Evolutionary conservation across 495 filamentous ascomycete species (phyloP), one percentile per base, ranked within the genome.

Genomic region (Lichina pygmaea): DNA sequence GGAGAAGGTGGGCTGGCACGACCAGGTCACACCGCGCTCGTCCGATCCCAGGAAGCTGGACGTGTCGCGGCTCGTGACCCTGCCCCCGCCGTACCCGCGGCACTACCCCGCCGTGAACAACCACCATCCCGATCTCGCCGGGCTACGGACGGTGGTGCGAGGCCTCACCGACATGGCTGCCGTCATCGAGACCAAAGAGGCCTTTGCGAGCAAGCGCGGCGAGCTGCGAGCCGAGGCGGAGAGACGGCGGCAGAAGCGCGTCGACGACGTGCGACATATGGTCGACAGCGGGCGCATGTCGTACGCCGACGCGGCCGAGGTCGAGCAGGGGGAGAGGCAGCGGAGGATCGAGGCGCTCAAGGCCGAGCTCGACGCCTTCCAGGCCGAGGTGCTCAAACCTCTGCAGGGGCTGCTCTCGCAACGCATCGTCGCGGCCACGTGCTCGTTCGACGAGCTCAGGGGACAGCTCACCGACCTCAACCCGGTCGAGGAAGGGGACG

Each of bases 91-190:
- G 2, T 95, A 86, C 56, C 89, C 89, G 2, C 72, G 84, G 12
- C 83, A 94, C 56, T 77, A 94, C 53, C 89, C 89, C 10, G 89
- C 89, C 6, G 80, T 94, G 43, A 93, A 91, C 56, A 97, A 97
- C 54, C 83, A 73, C 53, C 89, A 97, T 55, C 89, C 89, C 0
- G 77, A 89, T 46, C 68, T 97, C 8, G 68, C 84, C 0, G 66
- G 76, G 0, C 81, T 83, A 24, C 72, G 89, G 34, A 75, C 67
- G 7, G 62, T 74, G 0, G 78, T 93, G 13, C 76, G 91, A 11
- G 65, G 68, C 0, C 65, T 94, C 15, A 78, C 73, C 48, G 81
- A 94, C 51, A 60, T 86, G 45, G 64, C 67, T 6, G 79, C 85
- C 50, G 63, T 84, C 36, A 73, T 79, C 44, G 62, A 62, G 5